phyloP scores from a whole-genome alignment of 768 basidiomycete species.

The Hericium rajendrae region DNA sequence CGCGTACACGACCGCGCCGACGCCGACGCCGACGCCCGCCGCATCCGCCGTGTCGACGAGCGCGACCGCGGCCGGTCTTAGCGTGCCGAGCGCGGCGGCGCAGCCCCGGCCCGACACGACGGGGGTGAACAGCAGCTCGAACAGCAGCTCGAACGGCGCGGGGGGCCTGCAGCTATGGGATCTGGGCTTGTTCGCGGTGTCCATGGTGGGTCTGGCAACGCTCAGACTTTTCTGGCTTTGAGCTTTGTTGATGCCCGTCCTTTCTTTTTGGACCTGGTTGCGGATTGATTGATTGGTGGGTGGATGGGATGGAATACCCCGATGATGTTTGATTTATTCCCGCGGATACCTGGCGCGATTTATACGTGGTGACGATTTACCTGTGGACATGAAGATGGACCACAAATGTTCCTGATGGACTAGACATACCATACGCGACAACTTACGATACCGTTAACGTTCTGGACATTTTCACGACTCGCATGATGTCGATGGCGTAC shows the following conservation, averaged over 20 bases:
- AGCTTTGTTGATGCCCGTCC: not conserved
- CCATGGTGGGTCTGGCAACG: conserved; percentile 1
- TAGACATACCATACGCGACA: not conserved
- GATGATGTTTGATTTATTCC: not conserved
- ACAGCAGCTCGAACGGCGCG: not conserved
- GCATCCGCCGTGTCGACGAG: conserved; percentile 4
- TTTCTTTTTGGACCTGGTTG: not conserved
- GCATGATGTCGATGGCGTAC: no score
- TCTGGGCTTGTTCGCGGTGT: not conserved
- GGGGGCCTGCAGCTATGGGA: not conserved
- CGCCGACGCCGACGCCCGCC: conserved; percentile 12
- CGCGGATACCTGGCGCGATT: not conserved
- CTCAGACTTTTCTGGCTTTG: not conserved
- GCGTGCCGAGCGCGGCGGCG: not conserved
- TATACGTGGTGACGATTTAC: not conserved
- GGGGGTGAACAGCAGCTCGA: not conserved
- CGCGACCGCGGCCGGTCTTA: conserved; percentile 2
- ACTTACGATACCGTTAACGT: no score
- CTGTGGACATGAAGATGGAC: not conserved
- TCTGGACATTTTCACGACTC: no score
- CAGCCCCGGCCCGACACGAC: not conserved
- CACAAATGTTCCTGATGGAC: not conserved
- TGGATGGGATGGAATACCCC: not conserved
- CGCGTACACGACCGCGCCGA: conserved; percentile 35
- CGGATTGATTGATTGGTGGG: not conserved